Evolutionary conservation across 192 early-diverging fungal genomes (phyloP), one percentile per base, ranked within the genome.

Genomic region (Diversispora eburnea): DNA sequence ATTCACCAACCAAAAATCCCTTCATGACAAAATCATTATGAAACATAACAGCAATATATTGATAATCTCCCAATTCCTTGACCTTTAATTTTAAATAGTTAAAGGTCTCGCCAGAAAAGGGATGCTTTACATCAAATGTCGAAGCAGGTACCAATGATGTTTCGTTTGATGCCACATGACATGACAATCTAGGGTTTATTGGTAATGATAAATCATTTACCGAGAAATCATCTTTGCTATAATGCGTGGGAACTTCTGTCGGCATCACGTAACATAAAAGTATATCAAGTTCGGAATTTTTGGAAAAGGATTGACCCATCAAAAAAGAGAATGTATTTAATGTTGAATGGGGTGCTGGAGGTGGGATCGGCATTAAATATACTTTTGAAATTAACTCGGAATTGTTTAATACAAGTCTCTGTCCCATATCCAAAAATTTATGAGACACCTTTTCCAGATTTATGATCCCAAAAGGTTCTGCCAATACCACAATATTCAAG

Each of bases 1-100:
- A 73, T 41, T 88, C 77, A 9, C 73, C 75, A 8, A 86, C 22
- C 13, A 88, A 41, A 58, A 86, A 88, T 3, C 81, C 81, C 19
- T 74, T 75, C 17, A 76, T 66, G 17, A 42, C 19, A 39, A 25
- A n/a, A 17, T 73, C 62, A 41, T 79, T 70, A 12, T 77, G 60
- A 75, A 86, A 76, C 39, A 78, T 52, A 8, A 88, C 45, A 22
- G 65, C 77, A 17, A 84, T 48, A 66, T 77, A 84, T 43, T 79
- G 72, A 70, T 80, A 82, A 17, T 73, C 75, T 15, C 72, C 63
- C 77, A 81, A 77, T 67, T 82, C 83, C 33, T 49, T 48, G 42
- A 78, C 77, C 13, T 70, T 58, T 22, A 84, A 73, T 48, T 77
- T 77, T 6, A 82, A 51, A 75, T 77, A 84, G 33, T 68, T 74